These are phyloP conservation scores for Magnusiomyces magnusii DNA, from an alignment of 1,139 yeast species.

Conservation along the genomic window DNA sequence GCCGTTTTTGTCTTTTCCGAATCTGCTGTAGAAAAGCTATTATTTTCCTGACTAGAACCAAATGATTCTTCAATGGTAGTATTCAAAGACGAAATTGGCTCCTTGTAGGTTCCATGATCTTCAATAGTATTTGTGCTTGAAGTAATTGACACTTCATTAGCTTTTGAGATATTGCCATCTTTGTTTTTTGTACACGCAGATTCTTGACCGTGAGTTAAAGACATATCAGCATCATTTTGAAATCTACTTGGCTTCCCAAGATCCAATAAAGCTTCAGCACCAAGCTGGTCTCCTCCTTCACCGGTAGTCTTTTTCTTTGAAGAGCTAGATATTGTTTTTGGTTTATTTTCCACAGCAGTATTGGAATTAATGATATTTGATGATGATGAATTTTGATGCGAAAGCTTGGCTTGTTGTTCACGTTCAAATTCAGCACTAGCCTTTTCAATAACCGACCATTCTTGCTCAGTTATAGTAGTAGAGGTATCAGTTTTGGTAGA, in stretches of 20 bases:
- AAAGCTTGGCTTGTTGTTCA: background rate
- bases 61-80: background rate
- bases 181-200: slow-evolving; percentile 16
- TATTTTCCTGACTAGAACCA: slow-evolving; percentile 12
- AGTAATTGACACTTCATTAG: slow-evolving; percentile 15
- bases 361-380: no score
- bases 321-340: background rate
- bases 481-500: background rate
- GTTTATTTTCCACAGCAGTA: background rate
- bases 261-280: slow-evolving; percentile 29
- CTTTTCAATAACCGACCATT: slow-evolving; percentile 1
- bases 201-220: no score
- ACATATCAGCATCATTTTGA: slow-evolving; percentile 20
- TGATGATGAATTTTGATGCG: background rate
- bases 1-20: background rate
- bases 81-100: slow-evolving; percentile 2
- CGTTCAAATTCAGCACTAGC: background rate
- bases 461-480: background rate
- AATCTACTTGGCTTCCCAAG: slow-evolving; percentile 22
- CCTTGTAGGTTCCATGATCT: background rate
- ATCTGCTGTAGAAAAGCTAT: background rate
- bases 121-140: background rate
- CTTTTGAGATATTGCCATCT: slow-evolving; percentile 13
- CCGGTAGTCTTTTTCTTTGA: background rate
- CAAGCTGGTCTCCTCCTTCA: slow-evolving; percentile 11